phyloP scores from a whole-genome alignment of 768 basidiomycete species.

The Trametes elegans region DNA sequence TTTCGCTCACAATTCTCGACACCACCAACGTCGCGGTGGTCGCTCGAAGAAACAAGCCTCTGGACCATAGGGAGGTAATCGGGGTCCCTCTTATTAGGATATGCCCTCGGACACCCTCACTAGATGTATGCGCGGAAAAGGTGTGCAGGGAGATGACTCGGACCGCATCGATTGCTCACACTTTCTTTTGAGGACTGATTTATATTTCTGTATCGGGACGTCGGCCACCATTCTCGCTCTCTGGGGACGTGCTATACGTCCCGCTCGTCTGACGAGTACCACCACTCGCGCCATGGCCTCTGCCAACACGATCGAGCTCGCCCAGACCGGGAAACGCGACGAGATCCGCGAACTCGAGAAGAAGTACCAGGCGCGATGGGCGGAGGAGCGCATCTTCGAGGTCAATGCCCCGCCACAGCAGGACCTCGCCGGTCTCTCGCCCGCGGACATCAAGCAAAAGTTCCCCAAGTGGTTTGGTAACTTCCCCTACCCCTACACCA shows the following conservation, averaged over 20 bases:
- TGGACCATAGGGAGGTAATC: background rate
- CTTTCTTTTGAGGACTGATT: slow-evolving; percentile 3
- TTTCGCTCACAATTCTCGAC: too few species aligned
- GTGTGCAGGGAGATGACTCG: slow-evolving; percentile 6
- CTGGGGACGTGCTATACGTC: slow-evolving; percentile 21
- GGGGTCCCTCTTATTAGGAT: background rate
- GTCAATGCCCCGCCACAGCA: slow-evolving; percentile 72
- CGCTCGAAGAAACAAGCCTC: too few species aligned
- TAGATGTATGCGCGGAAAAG: background rate
- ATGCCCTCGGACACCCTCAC: background rate
- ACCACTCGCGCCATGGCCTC: slow-evolving; percentile 24
- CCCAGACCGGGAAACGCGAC: slow-evolving; percentile 92
- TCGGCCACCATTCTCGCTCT: slow-evolving; percentile 23
- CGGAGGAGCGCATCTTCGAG: slow-evolving; percentile 75
- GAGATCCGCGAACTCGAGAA: slow-evolving; percentile 78
- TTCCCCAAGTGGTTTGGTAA: slow-evolving; percentile 98
- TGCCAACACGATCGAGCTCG: slow-evolving; percentile 25
- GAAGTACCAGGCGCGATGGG: slow-evolving; percentile 84
- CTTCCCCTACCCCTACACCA: slow-evolving; percentile 98
- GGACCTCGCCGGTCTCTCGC: slow-evolving; percentile 61
- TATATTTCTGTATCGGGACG: slow-evolving; percentile 7
- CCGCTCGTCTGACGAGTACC: slow-evolving; percentile 18
- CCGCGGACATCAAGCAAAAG: slow-evolving; percentile 64
- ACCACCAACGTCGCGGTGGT: too few species aligned
- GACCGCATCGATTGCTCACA: slow-evolving; percentile 10